Base-by-base conservation (phyloP, 768 basidiomycete species). In the Candolleomyces aberdarensis region DNA sequence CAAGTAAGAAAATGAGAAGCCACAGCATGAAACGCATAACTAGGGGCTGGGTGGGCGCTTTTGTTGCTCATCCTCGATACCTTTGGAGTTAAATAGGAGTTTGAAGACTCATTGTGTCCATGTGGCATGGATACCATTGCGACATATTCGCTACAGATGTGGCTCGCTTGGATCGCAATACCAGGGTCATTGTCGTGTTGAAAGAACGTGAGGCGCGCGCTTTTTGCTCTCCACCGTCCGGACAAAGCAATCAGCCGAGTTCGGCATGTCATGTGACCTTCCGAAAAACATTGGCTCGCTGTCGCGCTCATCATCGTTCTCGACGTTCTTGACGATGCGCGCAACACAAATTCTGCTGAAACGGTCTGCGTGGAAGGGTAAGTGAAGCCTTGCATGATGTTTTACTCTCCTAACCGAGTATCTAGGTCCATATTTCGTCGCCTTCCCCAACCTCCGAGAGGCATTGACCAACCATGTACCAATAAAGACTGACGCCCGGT, bases 371-470 rank as follows among this genome's bases (percentile, higher is more conserved):
- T 92, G 91, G 91, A 92, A 92, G 76, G 91, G 91, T 87, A 57
- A 41, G 76, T 60, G 19, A 14, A 41, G 14, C 5, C 53, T 19
- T 1, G 39, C 46, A 3, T 13, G 14, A 17, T 11, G 10, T 10
- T 29, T 22, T 44, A 40, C 14, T 36, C 9, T n/a, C 48, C 32
- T 26, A 48, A 49, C 64, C 3, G n/a, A 11, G 20, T 58, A 31
- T 26, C 13, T 52, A 98, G 96, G 96, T 5, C 96, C 96, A 13
- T 97, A 87, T 74, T 98, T 98, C 68, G 90, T 95, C 55, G 85
- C 94, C 19, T 98, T 98, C 75, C 92, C 94, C 3, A 91, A 92
- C 67, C 78, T 98, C 60, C 83, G 85, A 32, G 86, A 95, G 46
- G 89, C 96, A 2, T 76, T 93, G 59, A 78, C 85, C 62, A 87